Evolutionary conservation across 768 basidiomycete species (phyloP).

Genomic region (Russula earlei): DNA sequence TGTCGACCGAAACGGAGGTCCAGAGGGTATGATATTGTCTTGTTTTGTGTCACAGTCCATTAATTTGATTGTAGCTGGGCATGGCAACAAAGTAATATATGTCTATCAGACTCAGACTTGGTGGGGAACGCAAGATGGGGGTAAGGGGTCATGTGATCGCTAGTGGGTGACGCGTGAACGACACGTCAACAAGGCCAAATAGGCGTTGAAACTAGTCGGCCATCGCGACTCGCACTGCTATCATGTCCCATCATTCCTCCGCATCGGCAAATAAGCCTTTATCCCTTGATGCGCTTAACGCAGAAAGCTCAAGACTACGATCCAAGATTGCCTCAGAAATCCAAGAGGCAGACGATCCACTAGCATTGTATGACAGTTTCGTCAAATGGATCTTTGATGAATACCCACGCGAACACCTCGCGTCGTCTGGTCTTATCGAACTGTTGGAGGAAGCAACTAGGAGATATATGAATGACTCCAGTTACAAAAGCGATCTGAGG

Average conservation of each 20-base stretch:
- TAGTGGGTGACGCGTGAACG: neutral
- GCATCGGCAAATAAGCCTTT: neutral
- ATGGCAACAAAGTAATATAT: no score
- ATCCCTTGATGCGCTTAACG: slow-evolving; percentile 1
- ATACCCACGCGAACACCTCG: slow-evolving; percentile 59
- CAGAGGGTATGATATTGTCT: no score
- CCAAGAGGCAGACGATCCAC: slow-evolving; percentile 70
- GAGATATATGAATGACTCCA: slow-evolving; percentile 71
- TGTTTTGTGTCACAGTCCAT: no score
- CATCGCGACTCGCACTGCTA: neutral
- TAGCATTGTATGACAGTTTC: slow-evolving; percentile 78
- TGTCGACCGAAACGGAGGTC: no score
- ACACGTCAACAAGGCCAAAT: slow-evolving; percentile 19
- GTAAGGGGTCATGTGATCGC: slow-evolving; percentile 7
- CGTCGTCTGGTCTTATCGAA: slow-evolving; percentile 64
- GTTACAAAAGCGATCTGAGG: slow-evolving; percentile 80
- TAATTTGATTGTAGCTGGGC: no score
- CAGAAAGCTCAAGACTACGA: slow-evolving; percentile 10
- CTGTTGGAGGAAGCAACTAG: slow-evolving; percentile 78
- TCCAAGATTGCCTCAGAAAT: slow-evolving; percentile 30
- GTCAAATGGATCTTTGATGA: slow-evolving; percentile 83
- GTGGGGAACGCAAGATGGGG: no score
- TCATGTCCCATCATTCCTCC: slow-evolving; percentile 13
- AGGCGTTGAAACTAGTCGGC: neutral
- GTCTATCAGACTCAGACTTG: no score